Conservation (phyloP, 805 yeast genomes). For the Vanderwaltozyma yarrowii region DNA sequence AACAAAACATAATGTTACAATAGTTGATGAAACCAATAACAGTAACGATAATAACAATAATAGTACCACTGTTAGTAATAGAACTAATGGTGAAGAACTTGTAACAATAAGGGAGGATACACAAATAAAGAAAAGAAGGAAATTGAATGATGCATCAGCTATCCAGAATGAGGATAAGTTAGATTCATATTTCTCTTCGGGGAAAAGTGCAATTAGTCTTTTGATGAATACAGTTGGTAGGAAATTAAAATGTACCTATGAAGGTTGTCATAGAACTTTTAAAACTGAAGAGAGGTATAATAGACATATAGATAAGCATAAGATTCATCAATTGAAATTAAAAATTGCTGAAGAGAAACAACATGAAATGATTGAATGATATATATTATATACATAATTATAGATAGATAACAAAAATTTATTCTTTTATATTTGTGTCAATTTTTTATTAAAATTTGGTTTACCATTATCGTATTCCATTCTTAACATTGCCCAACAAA, state of each 20-base stretch:
- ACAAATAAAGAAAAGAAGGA: not conserved
- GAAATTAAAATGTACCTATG: conserved; percentile 39
- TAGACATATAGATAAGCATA: conserved; percentile 27
- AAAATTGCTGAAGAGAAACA: conserved; percentile 15
- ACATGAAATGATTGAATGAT: not conserved
- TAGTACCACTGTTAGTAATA: not conserved
- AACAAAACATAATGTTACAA: too few relatives aligned
- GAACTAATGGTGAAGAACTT: not conserved
- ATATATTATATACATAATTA: not conserved
- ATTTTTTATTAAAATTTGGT: conserved; percentile 28
- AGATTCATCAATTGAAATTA: conserved; percentile 26
- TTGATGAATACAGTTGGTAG: conserved; percentile 28
- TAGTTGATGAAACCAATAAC: not conserved
- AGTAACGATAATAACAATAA: not conserved
- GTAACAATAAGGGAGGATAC: not conserved
- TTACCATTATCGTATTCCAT: conserved; percentile 49
- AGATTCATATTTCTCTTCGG: conserved; percentile 17
- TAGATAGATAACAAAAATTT: not conserved
- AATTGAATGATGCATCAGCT: conserved; percentile 3
- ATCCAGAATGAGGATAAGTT: conserved; percentile 19
- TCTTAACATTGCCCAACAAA: conserved; percentile 70
- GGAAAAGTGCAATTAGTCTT: conserved; percentile 18
- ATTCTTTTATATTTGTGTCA: conserved; percentile 38
- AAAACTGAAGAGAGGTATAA: conserved; percentile 30
- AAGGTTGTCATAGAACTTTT: conserved; percentile 45